Evolutionary conservation across 257 asterid genomes (phyloP), one percentile per base, ranked within the genome.

Genomic region (Cruciata laevipes): DNA sequence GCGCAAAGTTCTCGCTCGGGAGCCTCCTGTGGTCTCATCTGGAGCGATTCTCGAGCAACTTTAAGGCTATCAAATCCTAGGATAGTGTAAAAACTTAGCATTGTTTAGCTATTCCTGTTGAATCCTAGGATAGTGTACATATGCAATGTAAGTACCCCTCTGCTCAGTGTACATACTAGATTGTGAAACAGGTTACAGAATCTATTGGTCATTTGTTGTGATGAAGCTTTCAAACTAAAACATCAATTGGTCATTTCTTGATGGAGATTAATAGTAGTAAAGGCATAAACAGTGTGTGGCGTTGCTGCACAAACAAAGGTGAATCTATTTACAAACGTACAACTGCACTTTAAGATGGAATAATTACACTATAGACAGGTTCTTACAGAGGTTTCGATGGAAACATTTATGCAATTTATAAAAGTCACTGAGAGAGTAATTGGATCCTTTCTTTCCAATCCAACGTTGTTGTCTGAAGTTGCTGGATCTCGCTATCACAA

Each of bases 21-120:
- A 80, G 76, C 76, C 32, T 91, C 82, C 71, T 89, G 18, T 85
- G 98, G 98, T 75, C 90, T 55, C 98, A 87, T 65, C 79, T 89
- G 4, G 96, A 83, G 77, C 47, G 89, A 62, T 72, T 92, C 53
- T 86, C 96, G 0, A 77, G 77, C 80, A 89, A 84, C 72, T 87
- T 89, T 79, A 79, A 68, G 68, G 83, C 84, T 56, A 83, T 87
- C 44, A 77, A 79, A 65, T 82, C 86, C 10, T 81, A 80, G 21
- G 3, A 11, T 60, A 5, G 8, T 71, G 70, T 71, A 56, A 61
- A 61, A 67, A 76, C 5, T 58, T 23, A 23, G 62, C 65, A 58
- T 25, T 61, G 10, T 14, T 25, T 17, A 30, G 24, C 49, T 12
- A 25, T 16, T 12, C 37, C 42, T 7, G 42, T 24, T 7, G 42